These are phyloP conservation scores for Hyaloperonospora brassicae DNA, from an alignment of 352 stramenopile genomes.

Conservation along the genomic window DNA sequence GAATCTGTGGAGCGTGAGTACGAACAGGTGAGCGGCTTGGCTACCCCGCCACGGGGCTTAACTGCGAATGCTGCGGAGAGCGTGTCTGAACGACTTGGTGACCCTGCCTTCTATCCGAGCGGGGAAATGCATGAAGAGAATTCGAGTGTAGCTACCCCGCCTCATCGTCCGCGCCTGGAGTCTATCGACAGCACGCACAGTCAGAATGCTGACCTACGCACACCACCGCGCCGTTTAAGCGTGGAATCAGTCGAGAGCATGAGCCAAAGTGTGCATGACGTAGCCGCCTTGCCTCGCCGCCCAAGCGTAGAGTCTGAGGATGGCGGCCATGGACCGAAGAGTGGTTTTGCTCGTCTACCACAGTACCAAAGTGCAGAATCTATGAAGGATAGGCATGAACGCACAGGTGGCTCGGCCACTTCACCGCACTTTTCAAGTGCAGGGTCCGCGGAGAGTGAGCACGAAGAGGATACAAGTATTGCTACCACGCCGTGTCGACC, in stretches of 20 bases:
- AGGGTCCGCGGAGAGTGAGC: too few species aligned
- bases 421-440: too few species aligned
- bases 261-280: background rate
- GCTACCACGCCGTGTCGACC: too few species aligned
- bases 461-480: too few species aligned
- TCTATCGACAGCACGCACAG: constrained; percentile 8
- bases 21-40: background rate
- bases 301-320: constrained; percentile 6
- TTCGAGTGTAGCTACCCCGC: constrained; percentile 8
- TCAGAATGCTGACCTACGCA: constrained; percentile 6
- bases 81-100: background rate
- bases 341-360: background rate
- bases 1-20: constrained; percentile 6
- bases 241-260: constrained; percentile 9
- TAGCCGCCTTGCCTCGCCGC: background rate
- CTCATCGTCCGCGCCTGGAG: constrained; percentile 6
- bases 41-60: constrained; percentile 3
- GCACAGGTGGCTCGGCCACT: background rate
- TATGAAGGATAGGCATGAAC: background rate
- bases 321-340: background rate
- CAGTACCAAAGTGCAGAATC: constrained; percentile 1
- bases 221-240: constrained; percentile 4
- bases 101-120: background rate
- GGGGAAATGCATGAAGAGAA: background rate
- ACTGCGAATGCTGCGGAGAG: constrained; percentile 4